Evolutionary conservation across 139 green algal genomes (phyloP).

Genomic region (Ostreobium quekettii): DNA sequence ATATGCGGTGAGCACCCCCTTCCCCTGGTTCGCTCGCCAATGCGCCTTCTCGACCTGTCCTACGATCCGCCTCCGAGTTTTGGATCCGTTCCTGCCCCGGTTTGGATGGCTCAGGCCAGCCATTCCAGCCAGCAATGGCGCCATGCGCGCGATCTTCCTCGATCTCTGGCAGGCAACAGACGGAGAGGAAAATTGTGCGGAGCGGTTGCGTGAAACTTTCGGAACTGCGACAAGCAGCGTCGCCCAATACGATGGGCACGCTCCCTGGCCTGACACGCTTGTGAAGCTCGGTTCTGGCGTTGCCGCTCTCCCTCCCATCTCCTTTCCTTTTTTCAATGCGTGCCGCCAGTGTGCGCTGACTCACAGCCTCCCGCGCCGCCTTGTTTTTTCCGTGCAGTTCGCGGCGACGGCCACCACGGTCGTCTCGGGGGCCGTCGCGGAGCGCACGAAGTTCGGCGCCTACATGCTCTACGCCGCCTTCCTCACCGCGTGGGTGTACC

Average conservation of each 20-base stretch:
- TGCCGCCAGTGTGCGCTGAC: neutral
- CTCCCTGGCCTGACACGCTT: neutral
- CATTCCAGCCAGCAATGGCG: no score
- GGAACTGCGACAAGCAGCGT: conserved; percentile 5
- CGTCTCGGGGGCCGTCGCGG: conserved; percentile 33
- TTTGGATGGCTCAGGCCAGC: no score
- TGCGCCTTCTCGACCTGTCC: no score
- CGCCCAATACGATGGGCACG: neutral
- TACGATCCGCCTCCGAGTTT: no score
- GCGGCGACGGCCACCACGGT: conserved; percentile 45
- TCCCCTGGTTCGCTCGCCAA: neutral
- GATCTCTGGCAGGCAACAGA: no score
- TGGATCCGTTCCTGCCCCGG: no score
- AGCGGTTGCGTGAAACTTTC: conserved; percentile 31
- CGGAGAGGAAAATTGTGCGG: no score
- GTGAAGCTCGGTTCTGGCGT: neutral
- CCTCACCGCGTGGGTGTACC: conserved; percentile 64
- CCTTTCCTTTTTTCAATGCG: conserved; percentile 43
- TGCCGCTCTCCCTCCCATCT: no score
- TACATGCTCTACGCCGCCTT: conserved; percentile 59
- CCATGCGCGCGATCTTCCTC: no score
- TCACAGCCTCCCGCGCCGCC: neutral
- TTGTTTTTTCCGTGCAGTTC: conserved; percentile 28
- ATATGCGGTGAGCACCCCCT: neutral
- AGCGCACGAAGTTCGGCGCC: conserved; percentile 44